Base-by-base conservation (phyloP, 2,329 filamentous ascomycete species). In the Microdochium trichocladiopsis region DNA sequence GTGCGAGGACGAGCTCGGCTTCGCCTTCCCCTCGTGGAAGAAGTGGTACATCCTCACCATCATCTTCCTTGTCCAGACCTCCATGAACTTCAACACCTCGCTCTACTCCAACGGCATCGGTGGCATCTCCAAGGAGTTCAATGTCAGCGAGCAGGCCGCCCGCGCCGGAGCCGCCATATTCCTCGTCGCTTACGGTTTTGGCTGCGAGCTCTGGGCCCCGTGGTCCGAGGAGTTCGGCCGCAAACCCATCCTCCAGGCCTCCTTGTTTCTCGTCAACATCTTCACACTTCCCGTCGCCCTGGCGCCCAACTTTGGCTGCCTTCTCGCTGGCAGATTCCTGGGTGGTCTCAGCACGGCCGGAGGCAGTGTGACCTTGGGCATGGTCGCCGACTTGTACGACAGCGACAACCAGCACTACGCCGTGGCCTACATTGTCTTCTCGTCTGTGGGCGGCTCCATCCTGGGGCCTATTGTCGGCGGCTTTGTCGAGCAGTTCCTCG, bases 131-230 rank as follows among this genome's bases (percentile, higher is more conserved):
- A 72, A 84, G 21, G 78, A 90, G 55, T 94, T 88, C 58, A 58
- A 70, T 48, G 84, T 93, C 55, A 86, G 83, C 55, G 72, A 72
- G 25, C 86, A 90, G 66, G 82, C 79, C 3, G 88, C 85, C 4
- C 81, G 88, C 51, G 79, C 82, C 52, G 89, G 89, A 64, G 87
- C 88, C 54, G 86, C 88, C 71, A 81, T 91, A 56, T 94, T 93
- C 71, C 71, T 95, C 37, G 78, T 94, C 50, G 68, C 84, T 2
- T 94, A 95, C 66, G 89, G 88, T 36, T 92, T 94, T 64, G 90
- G 90, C 33, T 94, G 90, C 66, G 90, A 94, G 69, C 76, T 94
- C 0, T 94, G 90, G 90, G 90, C 90, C 0, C 90, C 90, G 0
- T 94, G 89, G 87, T 88, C 83, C 47, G 90, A 95, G 66, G 90